Conservation (phyloP, 192 early-diverging fungal genomes). For the Fimicolochytrium jonesii region DNA sequence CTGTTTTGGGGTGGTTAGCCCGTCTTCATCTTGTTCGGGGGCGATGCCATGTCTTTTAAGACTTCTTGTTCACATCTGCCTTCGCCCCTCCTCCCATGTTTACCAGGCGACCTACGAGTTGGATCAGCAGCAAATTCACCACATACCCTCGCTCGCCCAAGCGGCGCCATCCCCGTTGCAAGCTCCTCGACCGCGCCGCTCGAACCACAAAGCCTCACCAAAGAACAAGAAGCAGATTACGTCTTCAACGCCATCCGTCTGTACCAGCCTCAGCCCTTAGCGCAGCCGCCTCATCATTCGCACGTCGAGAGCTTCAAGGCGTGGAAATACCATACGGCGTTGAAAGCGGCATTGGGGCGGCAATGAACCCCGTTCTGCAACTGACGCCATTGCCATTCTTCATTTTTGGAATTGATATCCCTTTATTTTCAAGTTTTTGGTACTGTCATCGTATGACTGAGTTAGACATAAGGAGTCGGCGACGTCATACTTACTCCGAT, state of each 20-base stretch:
- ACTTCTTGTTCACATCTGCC: neutral
- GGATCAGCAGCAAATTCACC: neutral
- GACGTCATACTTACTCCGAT: no score
- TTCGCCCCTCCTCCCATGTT: neutral
- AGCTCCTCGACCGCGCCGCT: neutral
- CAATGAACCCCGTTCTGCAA: no score
- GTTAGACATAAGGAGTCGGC: no score
- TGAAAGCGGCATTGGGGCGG: no score
- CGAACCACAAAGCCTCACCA: constrained; percentile 41
- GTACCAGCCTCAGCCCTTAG: constrained; percentile 63
- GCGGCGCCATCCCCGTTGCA: neutral
- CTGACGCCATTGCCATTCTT: no score
- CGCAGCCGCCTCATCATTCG: no score
- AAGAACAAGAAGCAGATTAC: constrained; percentile 70
- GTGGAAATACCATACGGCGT: no score
- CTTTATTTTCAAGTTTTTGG: no score
- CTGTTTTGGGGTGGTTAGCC: no score
- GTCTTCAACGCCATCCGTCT: constrained; percentile 61
- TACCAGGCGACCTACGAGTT: neutral
- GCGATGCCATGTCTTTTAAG: neutral
- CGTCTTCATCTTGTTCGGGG: neutral
- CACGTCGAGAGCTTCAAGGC: no score
- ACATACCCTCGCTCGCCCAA: neutral
- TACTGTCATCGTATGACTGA: no score
- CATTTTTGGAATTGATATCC: no score